phyloP scores from a whole-genome alignment of 148 eudicot genomes.

The Polygonum maritimum region DNA sequence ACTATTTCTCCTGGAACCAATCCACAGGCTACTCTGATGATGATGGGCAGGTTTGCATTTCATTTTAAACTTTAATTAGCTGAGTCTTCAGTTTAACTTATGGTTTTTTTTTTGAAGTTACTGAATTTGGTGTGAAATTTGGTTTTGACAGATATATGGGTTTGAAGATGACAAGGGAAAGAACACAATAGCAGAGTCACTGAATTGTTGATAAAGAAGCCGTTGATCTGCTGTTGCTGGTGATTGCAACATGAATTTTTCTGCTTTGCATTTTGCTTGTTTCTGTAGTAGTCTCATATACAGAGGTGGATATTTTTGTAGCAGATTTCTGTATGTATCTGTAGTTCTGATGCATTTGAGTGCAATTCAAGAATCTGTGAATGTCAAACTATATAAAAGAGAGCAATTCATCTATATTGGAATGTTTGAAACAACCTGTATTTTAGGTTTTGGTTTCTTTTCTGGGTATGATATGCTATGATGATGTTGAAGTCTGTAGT shows the following conservation, averaged over 20 bases:
- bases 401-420: not conserved
- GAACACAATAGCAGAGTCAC: conserved; percentile 18
- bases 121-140: not conserved
- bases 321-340: not conserved
- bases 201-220: not conserved
- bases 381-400: not conserved
- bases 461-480: not conserved
- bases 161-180: conserved; percentile 38
- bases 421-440: not conserved
- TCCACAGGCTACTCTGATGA: conserved; percentile 86
- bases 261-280: not conserved
- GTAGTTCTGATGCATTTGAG: not conserved
- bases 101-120: not conserved
- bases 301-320: not conserved
- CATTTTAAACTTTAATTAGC: not conserved
- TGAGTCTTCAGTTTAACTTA: not conserved
- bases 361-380: not conserved
- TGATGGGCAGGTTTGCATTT: conserved; percentile 70
- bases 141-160: conserved; percentile 51
- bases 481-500: not conserved
- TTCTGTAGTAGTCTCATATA: not conserved
- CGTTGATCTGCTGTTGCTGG: not conserved
- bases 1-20: conserved; percentile 83
- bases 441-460: not conserved
- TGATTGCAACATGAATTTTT: not conserved